Base-by-base conservation (phyloP, 208 protist species). In the Acanthamoeba healyi region DNA sequence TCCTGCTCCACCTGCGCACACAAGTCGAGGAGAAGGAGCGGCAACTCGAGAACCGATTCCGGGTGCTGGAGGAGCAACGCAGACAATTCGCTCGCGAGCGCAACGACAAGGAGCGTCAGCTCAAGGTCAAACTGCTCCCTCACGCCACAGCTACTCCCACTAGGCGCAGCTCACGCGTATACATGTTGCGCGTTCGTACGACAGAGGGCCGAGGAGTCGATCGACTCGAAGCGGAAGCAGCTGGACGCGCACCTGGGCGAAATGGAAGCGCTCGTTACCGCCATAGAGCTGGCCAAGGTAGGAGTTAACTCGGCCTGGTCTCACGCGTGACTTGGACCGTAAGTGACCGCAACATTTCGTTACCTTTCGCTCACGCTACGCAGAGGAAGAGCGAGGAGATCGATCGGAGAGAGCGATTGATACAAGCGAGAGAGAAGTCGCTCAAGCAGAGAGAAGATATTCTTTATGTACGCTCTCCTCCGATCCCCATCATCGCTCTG, bases 231-330 rank as follows among this genome's bases (percentile, higher is more conserved):
- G 74, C 38, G 74, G 26, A 49, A 24, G 46, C 74, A 84, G 38
- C 46, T 84, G 26, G 46, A 84, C 40, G 24, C 74, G 22, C 74
- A 84, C 29, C 24, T 84, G 74, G 74, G 46, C 26, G 74, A 84
- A 29, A 84, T 84, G 74, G 74, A 84, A 17, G 74, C 74, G 12
- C 74, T 84, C 32, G 46, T 84, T 7, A 84, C 74, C 5, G 74
- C 74, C 38, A 84, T 84, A 40, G 74, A 84, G 74, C 29, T 84
- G 74, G 74, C 74, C 74, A 84, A 84, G 74, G 74, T 84, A n/a
- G n/a, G n/a, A n/a, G n/a, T n/a, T n/a, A n/a, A n/a, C n/a, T n/a
- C n/a, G n/a, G n/a, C n/a, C n/a, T 38, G 4, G 38, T 84, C 7
- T 26, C 72, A 51, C 32, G n/a, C n/a, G n/a, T n/a, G n/a, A 26